These are phyloP conservation scores for Alternaria longipes DNA, from an alignment of 2,329 filamentous ascomycete genomes.

Conservation along the genomic window DNA sequence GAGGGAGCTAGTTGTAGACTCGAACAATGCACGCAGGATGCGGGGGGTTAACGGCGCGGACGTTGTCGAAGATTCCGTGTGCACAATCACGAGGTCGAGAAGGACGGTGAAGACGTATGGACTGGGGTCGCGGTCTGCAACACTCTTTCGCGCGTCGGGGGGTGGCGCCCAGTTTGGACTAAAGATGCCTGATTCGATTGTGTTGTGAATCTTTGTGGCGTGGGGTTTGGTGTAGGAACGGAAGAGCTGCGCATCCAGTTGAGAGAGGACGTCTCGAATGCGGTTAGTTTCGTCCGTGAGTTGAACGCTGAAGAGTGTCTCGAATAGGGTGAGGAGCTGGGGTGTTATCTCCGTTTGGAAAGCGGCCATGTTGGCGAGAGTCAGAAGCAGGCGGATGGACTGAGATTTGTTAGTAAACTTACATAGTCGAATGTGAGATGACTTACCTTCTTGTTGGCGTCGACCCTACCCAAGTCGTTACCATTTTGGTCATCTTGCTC, in stretches of 20 bases:
- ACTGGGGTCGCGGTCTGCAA: conserved; percentile 74
- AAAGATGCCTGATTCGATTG: conserved; percentile 77
- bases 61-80: conserved; percentile 72
- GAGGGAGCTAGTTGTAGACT: conserved; percentile 81
- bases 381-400: conserved; percentile 93
- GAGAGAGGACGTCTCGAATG: conserved; percentile 86
- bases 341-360: conserved; percentile 85
- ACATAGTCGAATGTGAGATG: background rate
- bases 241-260: conserved; percentile 92
- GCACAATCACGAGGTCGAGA: conserved; percentile 85
- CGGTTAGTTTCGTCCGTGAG: conserved; percentile 93
- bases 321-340: conserved; percentile 88
- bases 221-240: conserved; percentile 84
- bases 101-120: conserved; percentile 92
- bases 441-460: conserved; percentile 49
- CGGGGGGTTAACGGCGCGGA: conserved; percentile 78
- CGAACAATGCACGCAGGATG: conserved; percentile 86
- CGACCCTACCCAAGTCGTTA: conserved; percentile 41
- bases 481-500: conserved; percentile 37
- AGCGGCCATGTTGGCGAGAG: conserved; percentile 87
- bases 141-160: conserved; percentile 41
- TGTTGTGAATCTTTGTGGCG: conserved; percentile 64
- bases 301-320: conserved; percentile 92
- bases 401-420: conserved; percentile 50
- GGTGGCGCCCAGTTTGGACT: conserved; percentile 75